Evolutionary conservation across 495 filamentous ascomycete genomes (phyloP), one percentile per base, ranked within the genome.

Genomic region (Bacidia gigantensis): DNA sequence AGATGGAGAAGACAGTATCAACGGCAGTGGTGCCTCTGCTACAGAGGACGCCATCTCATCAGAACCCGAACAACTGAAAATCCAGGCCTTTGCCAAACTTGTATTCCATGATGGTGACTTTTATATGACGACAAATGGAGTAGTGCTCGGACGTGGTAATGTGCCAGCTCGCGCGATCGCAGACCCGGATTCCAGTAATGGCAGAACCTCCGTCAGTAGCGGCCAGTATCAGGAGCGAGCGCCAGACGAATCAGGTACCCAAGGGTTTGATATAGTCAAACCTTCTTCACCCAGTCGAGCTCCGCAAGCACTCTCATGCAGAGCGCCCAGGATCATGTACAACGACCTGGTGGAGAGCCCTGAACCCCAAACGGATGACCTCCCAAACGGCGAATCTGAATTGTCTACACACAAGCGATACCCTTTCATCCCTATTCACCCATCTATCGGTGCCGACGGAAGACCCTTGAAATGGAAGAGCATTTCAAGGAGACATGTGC

Each of bases 401-500:
- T n/a, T n/a, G n/a, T n/a, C n/a, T n/a, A n/a, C n/a, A n/a, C n/a
- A n/a, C n/a, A n/a, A n/a, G 71, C 21, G 67, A 74, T 44, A 62
- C 67, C 84, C 86, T 2, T 77, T 88, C 12, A 78, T 94, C 53
- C 81, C 82, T 2, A 89, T 94, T 38, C 87, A 92, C 58, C 86
- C 85, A 3, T 79, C 82, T 1, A 77, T 77, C 3, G 63, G 65
- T 22, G 69, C 75, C 41, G 75, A 73, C 47, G 77, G 74, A 46
- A 80, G 69, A 46, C 83, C 83, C 49, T 53, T 46, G 2, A 71
- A 72, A 2, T 70, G 79, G 41, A 77, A 75, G 49, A 70, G 71
- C 12, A 96, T 97, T 32, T 95, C 89, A 3, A 77, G 90, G 38
- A 74, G 84, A 61, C 92, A 98, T 64, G 77, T 89, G 32, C 83